Evolutionary conservation across 306 rosid species (phyloP).

Genomic region (Citrullus amarus): DNA sequence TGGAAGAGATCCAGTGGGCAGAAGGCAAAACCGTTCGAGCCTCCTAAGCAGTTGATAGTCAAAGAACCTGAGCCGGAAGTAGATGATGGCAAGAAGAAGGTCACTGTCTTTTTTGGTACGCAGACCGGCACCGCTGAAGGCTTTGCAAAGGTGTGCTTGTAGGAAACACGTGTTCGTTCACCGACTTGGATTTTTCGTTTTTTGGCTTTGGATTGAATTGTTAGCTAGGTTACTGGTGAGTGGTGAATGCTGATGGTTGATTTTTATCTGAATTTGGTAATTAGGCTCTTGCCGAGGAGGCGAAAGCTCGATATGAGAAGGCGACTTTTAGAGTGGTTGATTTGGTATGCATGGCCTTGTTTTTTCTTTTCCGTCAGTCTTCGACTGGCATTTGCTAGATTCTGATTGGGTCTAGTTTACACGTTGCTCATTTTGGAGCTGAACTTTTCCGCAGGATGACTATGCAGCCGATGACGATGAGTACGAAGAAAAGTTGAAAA

Average conservation of each 20-base stretch:
- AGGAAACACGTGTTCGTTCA: not conserved
- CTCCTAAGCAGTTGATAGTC: slow-evolving; percentile 36
- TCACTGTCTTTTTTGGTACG: slow-evolving; percentile 83
- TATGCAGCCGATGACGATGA: slow-evolving; percentile 78
- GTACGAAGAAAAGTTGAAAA: slow-evolving; percentile 61
- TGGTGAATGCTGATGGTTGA: not conserved
- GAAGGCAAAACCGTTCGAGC: slow-evolving; percentile 30
- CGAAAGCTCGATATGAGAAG: slow-evolving; percentile 72
- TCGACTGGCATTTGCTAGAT: not conserved
- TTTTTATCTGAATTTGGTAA: not conserved
- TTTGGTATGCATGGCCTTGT: slow-evolving; percentile 39
- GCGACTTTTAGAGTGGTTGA: slow-evolving; percentile 70
- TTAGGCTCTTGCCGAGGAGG: slow-evolving; percentile 87
- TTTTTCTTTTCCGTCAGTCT: not conserved
- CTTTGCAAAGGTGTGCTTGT: slow-evolving; percentile 57
- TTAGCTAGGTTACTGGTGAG: not conserved
- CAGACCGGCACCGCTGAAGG: slow-evolving; percentile 99
- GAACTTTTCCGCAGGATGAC: slow-evolving; percentile 48
- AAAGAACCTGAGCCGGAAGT: slow-evolving; percentile 35
- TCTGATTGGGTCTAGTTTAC: not conserved
- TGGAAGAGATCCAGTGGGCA: slow-evolving; percentile 61
- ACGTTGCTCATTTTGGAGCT: slow-evolving; percentile 5
- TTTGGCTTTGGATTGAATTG: not conserved
- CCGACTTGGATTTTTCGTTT: not conserved
- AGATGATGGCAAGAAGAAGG: slow-evolving; percentile 76